Evolutionary conservation across 2,329 filamentous ascomycete species (phyloP).

Genomic region (Myriosclerotinia scirpicola): DNA sequence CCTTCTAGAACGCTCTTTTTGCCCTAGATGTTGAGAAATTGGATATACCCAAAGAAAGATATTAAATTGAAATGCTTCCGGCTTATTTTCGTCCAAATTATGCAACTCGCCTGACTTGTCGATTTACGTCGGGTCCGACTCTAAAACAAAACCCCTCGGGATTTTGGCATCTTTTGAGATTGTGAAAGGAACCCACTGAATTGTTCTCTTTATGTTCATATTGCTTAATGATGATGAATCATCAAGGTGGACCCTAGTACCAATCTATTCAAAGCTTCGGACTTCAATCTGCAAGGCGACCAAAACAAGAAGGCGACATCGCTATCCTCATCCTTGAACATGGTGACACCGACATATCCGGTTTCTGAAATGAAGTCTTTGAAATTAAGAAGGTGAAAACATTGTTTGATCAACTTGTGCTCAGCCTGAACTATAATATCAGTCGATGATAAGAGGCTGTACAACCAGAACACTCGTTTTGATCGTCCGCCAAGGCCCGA

Average conservation of each 20-base stretch:
- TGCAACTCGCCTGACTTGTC: conserved; percentile 6
- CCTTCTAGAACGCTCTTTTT: conserved; percentile 15
- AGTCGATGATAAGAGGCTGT: conserved; percentile 8
- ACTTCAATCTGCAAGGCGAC: background rate
- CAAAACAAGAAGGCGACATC: conserved; percentile 3
- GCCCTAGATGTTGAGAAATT: background rate
- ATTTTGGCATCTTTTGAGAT: conserved; percentile 6
- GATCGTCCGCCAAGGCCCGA: conserved; percentile 11
- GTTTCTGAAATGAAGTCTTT: background rate
- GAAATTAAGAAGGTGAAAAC: conserved; percentile 4
- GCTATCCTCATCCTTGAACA: background rate
- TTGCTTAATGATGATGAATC: conserved; percentile 15
- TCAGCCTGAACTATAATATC: conserved; percentile 12
- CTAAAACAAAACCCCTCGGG: conserved; percentile 6
- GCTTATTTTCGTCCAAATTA: conserved; percentile 22
- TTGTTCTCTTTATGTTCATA: background rate
- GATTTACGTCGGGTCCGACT: background rate
- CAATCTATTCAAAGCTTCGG: conserved; percentile 9
- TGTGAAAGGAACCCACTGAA: background rate
- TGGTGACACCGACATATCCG: conserved; percentile 16
- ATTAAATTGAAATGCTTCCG: conserved; percentile 21
- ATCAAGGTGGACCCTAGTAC: background rate
- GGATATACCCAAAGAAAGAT: conserved; percentile 3
- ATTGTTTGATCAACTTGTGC: conserved; percentile 8
- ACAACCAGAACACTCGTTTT: conserved; percentile 14